Evolutionary conservation across 805 yeast genomes (phyloP).

Genomic region (Cyberlindnera americana): DNA sequence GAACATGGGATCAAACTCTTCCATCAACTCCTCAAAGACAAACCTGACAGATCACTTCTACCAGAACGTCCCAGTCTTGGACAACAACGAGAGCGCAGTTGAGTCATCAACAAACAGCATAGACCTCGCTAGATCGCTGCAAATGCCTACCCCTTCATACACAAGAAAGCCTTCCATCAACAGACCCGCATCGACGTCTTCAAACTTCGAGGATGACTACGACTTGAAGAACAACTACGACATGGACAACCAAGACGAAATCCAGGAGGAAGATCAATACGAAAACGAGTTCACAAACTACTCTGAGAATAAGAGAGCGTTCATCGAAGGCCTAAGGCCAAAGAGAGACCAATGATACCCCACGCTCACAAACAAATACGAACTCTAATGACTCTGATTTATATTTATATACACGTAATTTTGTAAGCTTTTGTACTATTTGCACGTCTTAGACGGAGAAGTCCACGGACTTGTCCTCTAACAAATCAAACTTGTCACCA

Average conservation of each 20-base stretch:
- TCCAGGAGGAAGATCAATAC: constrained; percentile 42
- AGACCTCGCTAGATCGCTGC: constrained; percentile 26
- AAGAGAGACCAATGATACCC: constrained; percentile 17
- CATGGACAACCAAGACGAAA: constrained; percentile 29
- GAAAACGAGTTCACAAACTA: constrained; percentile 46
- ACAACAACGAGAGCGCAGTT: constrained; percentile 12
- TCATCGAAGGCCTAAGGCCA: constrained; percentile 39
- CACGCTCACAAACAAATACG: neutral
- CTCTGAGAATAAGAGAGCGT: constrained; percentile 39
- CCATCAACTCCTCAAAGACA: constrained; percentile 24
- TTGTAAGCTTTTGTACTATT: neutral
- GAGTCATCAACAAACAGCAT: constrained; percentile 12
- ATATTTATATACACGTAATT: neutral
- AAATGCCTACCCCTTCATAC: constrained; percentile 26
- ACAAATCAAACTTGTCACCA: constrained; percentile 43
- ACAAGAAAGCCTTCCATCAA: constrained; percentile 14
- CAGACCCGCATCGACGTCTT: constrained; percentile 17
- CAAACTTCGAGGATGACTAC: constrained; percentile 24
- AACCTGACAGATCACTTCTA: constrained; percentile 27
- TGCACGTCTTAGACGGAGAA: constrained; percentile 27
- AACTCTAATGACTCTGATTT: neutral
- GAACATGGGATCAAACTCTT: constrained; percentile 21
- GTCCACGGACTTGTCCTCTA: constrained; percentile 42
- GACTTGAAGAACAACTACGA: constrained; percentile 33
- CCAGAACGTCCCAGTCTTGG: constrained; percentile 23